Conservation (phyloP, 202 grass and related monocot genomes). For the Panicum virgatum region DNA sequence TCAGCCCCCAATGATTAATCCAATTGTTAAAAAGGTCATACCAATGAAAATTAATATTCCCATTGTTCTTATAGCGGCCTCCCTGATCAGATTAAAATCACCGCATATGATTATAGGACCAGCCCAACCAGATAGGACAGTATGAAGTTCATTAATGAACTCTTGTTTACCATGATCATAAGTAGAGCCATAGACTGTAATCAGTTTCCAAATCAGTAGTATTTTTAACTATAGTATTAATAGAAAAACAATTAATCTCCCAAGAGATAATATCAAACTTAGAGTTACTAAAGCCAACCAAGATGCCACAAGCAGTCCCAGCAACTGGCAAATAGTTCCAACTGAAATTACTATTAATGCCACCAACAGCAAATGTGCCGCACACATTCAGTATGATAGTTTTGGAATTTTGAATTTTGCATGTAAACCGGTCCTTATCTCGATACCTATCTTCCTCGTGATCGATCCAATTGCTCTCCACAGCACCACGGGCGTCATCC, state of each 20-base stretch:
- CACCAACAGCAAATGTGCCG: no score
- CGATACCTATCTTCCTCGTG: no score
- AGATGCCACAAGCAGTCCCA: background rate
- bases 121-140: accelerated
- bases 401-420: no score
- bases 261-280: background rate
- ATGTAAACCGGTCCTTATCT: no score
- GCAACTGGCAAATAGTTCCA: background rate
- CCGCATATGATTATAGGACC: accelerated
- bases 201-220: background rate
- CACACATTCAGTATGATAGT: no score
- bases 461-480: no score
- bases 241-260: background rate
- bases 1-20: background rate
- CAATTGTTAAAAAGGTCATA: background rate
- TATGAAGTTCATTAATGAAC: background rate
- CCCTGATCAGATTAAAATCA: background rate
- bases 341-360: background rate
- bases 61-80: background rate
- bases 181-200: background rate
- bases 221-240: no score
- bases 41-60: background rate
- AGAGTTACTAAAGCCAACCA: background rate
- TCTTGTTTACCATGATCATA: background rate
- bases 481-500: no score